These are phyloP conservation scores for Carallia brachiata DNA, from an alignment of 345 rosid species.

Conservation along the genomic window DNA sequence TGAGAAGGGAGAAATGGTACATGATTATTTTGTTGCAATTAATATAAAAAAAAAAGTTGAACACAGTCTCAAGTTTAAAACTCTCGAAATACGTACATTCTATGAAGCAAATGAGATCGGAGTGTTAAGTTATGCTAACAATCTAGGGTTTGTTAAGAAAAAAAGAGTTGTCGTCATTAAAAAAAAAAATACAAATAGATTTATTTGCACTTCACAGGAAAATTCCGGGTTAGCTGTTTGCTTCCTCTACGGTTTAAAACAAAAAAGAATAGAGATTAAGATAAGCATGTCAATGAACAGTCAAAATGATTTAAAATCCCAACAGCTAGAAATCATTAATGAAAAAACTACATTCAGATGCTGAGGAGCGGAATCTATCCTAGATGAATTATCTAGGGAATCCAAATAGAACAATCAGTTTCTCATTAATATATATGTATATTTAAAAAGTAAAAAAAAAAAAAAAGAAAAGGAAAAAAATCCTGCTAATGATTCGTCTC, in stretches of 20 bases:
- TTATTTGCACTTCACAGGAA: not conserved
- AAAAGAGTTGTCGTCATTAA: too few relatives aligned
- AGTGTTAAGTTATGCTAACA: too few relatives aligned
- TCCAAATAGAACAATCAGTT: constrained; percentile 23
- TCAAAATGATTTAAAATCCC: constrained; percentile 17
- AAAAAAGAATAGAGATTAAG: constrained; percentile 2
- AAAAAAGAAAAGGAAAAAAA: not conserved
- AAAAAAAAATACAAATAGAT: too few relatives aligned
- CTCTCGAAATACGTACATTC: too few relatives aligned
- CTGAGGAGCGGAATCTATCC: constrained; percentile 23
- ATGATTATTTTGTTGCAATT: too few relatives aligned
- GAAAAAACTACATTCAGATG: constrained; percentile 13
- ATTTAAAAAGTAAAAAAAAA: too few relatives aligned
- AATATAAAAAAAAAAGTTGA: not conserved
- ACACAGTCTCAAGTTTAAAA: too few relatives aligned
- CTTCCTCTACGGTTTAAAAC: not conserved
- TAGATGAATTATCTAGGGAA: constrained; percentile 26
- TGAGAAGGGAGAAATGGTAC: too few relatives aligned
- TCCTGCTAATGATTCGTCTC: constrained; percentile 30
- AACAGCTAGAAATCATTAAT: constrained; percentile 29
- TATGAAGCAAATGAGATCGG: too few relatives aligned
- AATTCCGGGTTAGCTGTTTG: not conserved
- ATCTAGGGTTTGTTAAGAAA: too few relatives aligned
- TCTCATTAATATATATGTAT: constrained; percentile 15
- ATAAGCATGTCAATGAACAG: constrained; percentile 22